Evolutionary conservation across 2,329 filamentous ascomycete genomes (phyloP).

Genomic region (Cladophialophora yegresii): DNA sequence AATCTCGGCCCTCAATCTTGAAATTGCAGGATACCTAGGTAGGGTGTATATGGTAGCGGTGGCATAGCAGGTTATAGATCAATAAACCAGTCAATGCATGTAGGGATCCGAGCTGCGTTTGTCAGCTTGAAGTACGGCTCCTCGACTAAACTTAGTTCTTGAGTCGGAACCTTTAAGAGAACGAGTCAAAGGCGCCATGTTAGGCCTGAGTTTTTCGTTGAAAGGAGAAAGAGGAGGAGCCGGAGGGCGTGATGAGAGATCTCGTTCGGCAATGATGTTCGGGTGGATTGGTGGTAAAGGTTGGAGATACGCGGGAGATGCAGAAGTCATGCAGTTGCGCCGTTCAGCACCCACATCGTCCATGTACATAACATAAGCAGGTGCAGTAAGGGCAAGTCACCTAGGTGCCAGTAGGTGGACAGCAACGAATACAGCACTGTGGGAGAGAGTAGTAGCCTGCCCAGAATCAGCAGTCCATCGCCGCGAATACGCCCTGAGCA

Average conservation of each 20-base stretch:
- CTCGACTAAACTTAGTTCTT: not conserved
- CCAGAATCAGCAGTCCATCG: not conserved
- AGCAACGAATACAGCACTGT: too few relatives aligned
- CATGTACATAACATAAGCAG: too few relatives aligned
- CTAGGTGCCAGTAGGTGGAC: too few relatives aligned
- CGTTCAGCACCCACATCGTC: too few relatives aligned
- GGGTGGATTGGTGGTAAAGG: conserved; percentile 8
- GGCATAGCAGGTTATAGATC: not conserved
- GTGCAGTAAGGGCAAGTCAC: not conserved
- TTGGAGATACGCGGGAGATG: not conserved
- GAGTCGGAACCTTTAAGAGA: not conserved
- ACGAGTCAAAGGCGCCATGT: not conserved
- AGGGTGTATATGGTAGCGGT: not conserved
- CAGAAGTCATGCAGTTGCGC: not conserved
- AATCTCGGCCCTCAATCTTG: not conserved
- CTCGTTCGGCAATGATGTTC: conserved; percentile 10
- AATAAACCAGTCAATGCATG: too few relatives aligned
- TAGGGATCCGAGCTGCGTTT: conserved; percentile 44
- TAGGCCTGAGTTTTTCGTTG: not conserved
- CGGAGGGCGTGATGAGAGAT: not conserved
- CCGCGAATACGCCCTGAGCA: conserved; percentile 12
- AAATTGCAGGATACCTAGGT: not conserved
- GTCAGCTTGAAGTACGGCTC: conserved; percentile 1
- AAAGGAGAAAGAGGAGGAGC: not conserved
- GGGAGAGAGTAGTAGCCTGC: not conserved